Evolutionary conservation across 1,284 basidiomycete species (phyloP), one percentile per base, ranked within the genome.

Genomic region (Lentinula novae-zelandiae): DNA sequence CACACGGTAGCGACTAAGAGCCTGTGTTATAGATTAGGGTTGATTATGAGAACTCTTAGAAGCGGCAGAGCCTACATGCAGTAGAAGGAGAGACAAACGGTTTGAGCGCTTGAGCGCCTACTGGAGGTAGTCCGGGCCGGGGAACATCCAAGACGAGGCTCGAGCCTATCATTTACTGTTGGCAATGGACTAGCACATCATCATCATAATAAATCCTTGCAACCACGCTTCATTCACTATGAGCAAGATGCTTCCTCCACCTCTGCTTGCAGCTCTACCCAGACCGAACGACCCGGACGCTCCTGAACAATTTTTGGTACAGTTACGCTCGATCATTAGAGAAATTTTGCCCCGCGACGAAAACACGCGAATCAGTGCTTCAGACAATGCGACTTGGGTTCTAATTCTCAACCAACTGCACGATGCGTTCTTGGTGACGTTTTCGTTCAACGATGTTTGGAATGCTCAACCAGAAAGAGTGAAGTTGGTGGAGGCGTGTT

Each of bases 401-500:
- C 75, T 76, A n/a, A 70, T 86, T 53, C 72, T 86, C 48, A 68
- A 73, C 49, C 79, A 77, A 2, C 73, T 87, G 31, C 78, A 80
- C 4, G 80, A 85, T 56, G 72, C 79, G 55, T 78, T 85, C 64
- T 75, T 87, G 61, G 73, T 69, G 39, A 73, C 73, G 46, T 84
- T 87, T 68, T 57, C 83, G 75, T 60, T 72, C 74, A 48, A 78
- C 50, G 69, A 74, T 60, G 67, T 75, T 27, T 89, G 86, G 84
- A 76, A 72, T 44, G 72, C 78, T 7, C 74, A 84, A 64, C 77
- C 82, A 64, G 86, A 88, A 67, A 84, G 82, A 64, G 74, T 85
- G 57, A 78, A 75, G 56, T 72, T 89, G 60, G 80, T 80, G 1
- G 79, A 84, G 38, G 70, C 78, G 15, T 78, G 82, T 7, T 72